These are phyloP conservation scores for Umbellularia californica DNA, from an alignment of 164 flowering plant species.

Conservation along the genomic window DNA sequence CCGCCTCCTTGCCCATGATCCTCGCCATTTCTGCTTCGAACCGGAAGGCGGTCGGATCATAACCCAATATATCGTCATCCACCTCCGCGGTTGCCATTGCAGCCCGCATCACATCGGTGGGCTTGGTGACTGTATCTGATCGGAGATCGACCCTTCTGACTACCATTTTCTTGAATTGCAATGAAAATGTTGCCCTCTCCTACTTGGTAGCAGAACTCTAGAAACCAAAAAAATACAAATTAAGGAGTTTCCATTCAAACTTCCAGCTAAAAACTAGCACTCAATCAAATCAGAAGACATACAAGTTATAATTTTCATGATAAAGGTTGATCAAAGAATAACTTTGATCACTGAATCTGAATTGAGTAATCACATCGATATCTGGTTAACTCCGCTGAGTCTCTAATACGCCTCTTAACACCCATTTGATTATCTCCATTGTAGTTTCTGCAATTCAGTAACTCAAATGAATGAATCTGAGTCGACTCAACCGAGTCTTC, in stretches of 20 bases:
- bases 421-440: neutral
- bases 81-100: conserved; percentile 93
- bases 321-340: neutral
- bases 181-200: neutral
- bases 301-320: neutral
- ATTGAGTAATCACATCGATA: neutral
- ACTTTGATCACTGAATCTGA: neutral
- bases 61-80: conserved; percentile 79
- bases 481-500: neutral
- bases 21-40: conserved; percentile 73
- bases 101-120: conserved; percentile 76
- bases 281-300: neutral
- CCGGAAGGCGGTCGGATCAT: conserved; percentile 69
- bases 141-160: conserved; percentile 73
- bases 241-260: neutral
- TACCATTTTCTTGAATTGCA: conserved; percentile 44
- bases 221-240: neutral
- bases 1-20: conserved; percentile 82
- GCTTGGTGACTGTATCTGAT: conserved; percentile 93
- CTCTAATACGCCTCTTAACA: neutral
- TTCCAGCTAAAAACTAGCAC: neutral
- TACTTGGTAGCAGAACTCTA: neutral
- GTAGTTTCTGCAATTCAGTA: neutral
- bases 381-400: neutral
- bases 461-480: neutral